Conservation (phyloP, 257 asterid species). For the Capsicum pubescens region DNA sequence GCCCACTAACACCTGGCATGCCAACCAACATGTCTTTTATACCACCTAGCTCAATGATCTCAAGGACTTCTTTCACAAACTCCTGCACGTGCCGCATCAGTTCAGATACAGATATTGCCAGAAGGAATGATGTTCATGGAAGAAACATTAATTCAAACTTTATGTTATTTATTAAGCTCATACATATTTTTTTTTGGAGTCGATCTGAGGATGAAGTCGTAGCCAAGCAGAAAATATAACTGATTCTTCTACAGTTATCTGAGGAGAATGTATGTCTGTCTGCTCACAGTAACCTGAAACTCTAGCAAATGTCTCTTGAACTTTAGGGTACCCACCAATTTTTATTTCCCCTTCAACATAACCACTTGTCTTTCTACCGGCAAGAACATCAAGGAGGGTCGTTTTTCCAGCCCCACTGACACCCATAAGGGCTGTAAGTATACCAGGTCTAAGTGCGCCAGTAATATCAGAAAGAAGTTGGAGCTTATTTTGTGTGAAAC, state of each 20-base stretch:
- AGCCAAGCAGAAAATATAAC: constrained; percentile 65
- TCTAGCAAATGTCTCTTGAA: constrained; percentile 58
- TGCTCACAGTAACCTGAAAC: constrained; percentile 69
- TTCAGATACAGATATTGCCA: background rate
- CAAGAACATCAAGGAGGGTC: constrained; percentile 67
- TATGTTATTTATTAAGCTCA: constrained; percentile 3
- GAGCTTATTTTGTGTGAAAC: constrained; percentile 50
- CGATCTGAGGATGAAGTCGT: constrained; percentile 53
- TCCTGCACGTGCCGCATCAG: constrained; percentile 40
- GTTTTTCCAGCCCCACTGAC: constrained; percentile 74
- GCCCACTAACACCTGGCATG: constrained; percentile 51
- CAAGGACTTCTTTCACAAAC: constrained; percentile 62
- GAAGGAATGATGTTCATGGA: constrained; percentile 2
- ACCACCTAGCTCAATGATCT: constrained; percentile 59
- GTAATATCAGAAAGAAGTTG: constrained; percentile 57
- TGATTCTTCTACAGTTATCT: constrained; percentile 62
- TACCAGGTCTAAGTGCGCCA: constrained; percentile 65
- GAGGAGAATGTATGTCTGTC: constrained; percentile 61
- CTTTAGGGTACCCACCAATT: constrained; percentile 64
- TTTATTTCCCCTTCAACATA: constrained; percentile 54
- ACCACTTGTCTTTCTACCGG: constrained; percentile 68
- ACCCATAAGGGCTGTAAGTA: constrained; percentile 70
- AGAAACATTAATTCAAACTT: constrained; percentile 11
- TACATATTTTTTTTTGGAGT: constrained; percentile 53
- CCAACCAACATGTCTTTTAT: constrained; percentile 59